Percentiles rank a stretch among this genome's conserved stretches.
phyloP scores from a whole-genome alignment of 768 basidiomycete species.

The Calocera viscosa region DNA sequence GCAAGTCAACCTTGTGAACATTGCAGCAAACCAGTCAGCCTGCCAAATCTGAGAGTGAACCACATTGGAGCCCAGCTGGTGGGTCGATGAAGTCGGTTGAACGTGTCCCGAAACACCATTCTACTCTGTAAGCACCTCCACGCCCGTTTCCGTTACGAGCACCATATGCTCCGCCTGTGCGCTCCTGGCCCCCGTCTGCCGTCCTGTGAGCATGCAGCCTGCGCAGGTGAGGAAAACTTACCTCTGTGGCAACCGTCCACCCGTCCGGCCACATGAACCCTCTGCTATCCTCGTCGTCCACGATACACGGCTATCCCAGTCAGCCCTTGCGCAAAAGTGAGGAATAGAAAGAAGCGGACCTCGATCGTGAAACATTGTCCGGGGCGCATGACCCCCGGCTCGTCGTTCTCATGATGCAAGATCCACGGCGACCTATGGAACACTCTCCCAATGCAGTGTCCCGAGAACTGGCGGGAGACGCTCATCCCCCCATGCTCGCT shows the following conservation, averaged over 20 bases:
- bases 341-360: slow-evolving; percentile 30
- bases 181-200: slow-evolving; percentile 62
- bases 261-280: slow-evolving; percentile 81
- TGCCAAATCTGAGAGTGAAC: too few relatives aligned
- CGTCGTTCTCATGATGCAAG: slow-evolving; percentile 68
- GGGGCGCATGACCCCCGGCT: slow-evolving; percentile 65
- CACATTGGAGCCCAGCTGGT: too few relatives aligned
- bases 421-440: slow-evolving; percentile 83
- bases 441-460: slow-evolving; percentile 73
- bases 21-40: too few relatives aligned
- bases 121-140: slow-evolving; percentile 55
- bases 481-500: slow-evolving; percentile 42
- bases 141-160: slow-evolving; percentile 63
- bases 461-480: slow-evolving; percentile 59
- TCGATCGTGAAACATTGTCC: slow-evolving; percentile 93
- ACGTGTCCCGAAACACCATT: too few relatives aligned
- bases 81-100: too few relatives aligned
- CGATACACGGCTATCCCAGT: slow-evolving; percentile 47
- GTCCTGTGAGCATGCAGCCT: neutral
- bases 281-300: slow-evolving; percentile 57
- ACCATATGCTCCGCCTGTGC: slow-evolving; percentile 87
- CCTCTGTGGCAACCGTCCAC: slow-evolving; percentile 87
- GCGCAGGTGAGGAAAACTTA: slow-evolving; percentile 23
- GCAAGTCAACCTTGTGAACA: too few relatives aligned
- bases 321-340: neutral